Base-by-base conservation (phyloP, 1,284 basidiomycete genomes). In the Moesziomyces globuligerus region DNA sequence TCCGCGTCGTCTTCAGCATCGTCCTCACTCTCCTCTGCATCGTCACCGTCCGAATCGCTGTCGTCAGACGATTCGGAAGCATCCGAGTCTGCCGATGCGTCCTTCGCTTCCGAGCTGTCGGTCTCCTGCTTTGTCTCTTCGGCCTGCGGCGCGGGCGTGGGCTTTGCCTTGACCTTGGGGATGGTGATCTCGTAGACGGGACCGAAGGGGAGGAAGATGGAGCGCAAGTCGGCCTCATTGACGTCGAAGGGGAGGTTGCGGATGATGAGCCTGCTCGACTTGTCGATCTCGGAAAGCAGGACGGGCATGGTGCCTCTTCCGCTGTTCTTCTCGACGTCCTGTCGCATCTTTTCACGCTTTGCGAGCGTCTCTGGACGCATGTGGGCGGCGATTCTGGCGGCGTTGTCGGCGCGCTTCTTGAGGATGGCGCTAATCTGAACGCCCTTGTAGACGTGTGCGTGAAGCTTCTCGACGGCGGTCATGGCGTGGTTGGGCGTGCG, bases 381-480 rank as follows among this genome's bases (percentile, higher is more conserved):
- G 23, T 83, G 72, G 3, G 86, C 83, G 61, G 89, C 85, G 18
- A 91, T 86, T 45, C 86, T 87, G 47, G 73, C 53, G 8, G 76
- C 79, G 10, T 69, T 72, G 50, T 94, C 90, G 5, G 92, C 84
- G 2, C 92, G 88, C 81, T 94, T 94, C 86, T 97, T 97, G 66
- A 97, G 86, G 7, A 91, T 89, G n/a, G 90, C 92, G 7, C 90
- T 93, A 24, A 98, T 87, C 15, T 94, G 85, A 3, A 87, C 86
- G 39, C 93, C 93, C 83, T 97, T 96, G 87, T 91, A 97, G 38
- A 94, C 89, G 81, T 96, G 93, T 0, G 92, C 92, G 80, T 98
- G 93, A 1, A 98, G 88, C 84, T 93, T 94, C 57, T 84, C 85
- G 26, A 92, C 87, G 1, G 91, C 91, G 20, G 89, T 88, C 47